A percentile compares a stretch with the other conserved stretches of the same genome.
These are phyloP conservation scores for Hebeloma cylindrosporum DNA, from an alignment of 768 basidiomycete species.

Conservation along the genomic window DNA sequence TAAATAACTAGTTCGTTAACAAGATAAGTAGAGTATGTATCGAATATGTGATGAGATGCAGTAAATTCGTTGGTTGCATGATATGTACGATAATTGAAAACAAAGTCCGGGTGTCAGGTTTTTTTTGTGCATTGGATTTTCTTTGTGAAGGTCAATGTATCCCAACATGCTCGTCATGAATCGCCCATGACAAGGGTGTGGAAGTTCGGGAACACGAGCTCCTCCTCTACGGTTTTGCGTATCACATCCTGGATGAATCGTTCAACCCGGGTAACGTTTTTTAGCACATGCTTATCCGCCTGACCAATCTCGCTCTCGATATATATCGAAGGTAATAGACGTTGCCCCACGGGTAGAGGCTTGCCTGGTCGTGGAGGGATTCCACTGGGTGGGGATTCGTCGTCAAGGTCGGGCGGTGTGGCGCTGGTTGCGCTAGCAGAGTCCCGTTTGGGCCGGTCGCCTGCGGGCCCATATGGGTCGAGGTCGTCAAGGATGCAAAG, in stretches of 20 bases:
- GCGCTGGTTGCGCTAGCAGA: conserved; percentile 36
- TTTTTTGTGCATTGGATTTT: no score
- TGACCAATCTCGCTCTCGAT: conserved; percentile 98
- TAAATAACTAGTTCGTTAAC: no score
- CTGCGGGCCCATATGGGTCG: conserved; percentile 82
- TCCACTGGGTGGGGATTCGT: conserved; percentile 43
- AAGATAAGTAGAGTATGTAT: no score
- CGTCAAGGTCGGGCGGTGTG: conserved; percentile 63
- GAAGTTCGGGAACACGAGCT: conserved; percentile 95
- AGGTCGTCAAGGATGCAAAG: conserved; percentile 86
- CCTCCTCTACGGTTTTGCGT: conserved; percentile 92
- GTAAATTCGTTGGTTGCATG: no score
- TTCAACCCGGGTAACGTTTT: conserved; percentile 95
- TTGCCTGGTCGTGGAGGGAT: conserved; percentile 51
- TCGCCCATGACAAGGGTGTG: conserved; percentile 71
- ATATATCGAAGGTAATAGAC: conserved; percentile 80
- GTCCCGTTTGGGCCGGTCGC: conserved; percentile 49
- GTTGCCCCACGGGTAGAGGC: conserved; percentile 75
- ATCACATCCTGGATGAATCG: conserved; percentile 95
- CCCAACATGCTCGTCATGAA: no score
- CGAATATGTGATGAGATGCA: no score
- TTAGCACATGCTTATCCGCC: conserved; percentile 90
- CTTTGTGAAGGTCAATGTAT: no score
- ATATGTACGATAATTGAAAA: no score
- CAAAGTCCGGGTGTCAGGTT: no score